Conservation (phyloP, 1,284 basidiomycete genomes). For the Rhodofomes roseus region DNA sequence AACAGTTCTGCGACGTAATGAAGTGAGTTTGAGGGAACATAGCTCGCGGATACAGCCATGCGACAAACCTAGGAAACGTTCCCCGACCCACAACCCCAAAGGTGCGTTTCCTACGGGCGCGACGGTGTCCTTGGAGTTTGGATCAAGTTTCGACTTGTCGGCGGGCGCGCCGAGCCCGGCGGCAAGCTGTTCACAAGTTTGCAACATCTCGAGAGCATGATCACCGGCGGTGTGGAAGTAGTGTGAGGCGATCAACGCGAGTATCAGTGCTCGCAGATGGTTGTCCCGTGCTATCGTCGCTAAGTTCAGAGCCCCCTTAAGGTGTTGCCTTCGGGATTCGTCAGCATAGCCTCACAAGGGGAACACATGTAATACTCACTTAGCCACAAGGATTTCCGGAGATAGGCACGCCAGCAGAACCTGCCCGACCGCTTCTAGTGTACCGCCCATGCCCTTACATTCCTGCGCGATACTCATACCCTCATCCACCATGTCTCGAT, state of each 20-base stretch:
- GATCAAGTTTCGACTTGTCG: conserved; percentile 15
- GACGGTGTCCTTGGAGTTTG: conserved; percentile 16
- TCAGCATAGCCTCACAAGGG: no score
- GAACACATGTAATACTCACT: conserved; percentile 37
- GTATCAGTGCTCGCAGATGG: conserved; percentile 61
- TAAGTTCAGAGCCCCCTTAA: conserved; percentile 56
- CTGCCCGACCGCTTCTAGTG: conserved; percentile 50
- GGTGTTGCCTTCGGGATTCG: conserved; percentile 43
- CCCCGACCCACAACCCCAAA: conserved; percentile 67
- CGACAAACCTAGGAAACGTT: conserved; percentile 53
- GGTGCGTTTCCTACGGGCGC: conserved; percentile 53
- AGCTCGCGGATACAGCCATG: neutral
- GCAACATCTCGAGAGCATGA: conserved; percentile 62
- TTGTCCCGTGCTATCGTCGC: conserved; percentile 62
- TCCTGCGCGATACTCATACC: conserved; percentile 32
- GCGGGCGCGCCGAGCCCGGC: conserved; percentile 61
- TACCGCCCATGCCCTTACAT: conserved; percentile 50
- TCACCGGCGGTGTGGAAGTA: conserved; percentile 65
- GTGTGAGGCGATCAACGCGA: conserved; percentile 63
- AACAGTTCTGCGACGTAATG: conserved; percentile 42
- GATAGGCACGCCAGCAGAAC: conserved; percentile 51
- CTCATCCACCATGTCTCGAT: conserved; percentile 16
- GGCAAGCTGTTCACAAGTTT: conserved; percentile 62
- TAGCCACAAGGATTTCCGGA: conserved; percentile 53
- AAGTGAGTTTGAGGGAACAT: neutral